phyloP scores from a whole-genome alignment of 1,139 yeast species.

The Candida freyschussii region DNA sequence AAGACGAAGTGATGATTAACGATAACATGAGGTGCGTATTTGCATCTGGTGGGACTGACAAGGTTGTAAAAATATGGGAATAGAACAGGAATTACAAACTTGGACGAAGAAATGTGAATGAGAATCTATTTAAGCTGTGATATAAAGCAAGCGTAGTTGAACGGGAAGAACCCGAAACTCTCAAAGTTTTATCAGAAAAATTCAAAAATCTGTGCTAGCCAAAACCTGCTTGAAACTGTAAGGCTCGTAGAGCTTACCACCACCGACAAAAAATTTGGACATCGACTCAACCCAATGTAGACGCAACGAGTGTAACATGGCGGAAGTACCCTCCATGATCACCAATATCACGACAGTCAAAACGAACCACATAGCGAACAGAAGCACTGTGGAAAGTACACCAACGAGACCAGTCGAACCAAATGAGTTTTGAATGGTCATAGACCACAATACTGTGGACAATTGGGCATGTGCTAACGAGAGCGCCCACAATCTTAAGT shows the following conservation, averaged over 20 bases:
- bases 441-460: constrained; percentile 90
- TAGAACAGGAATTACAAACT: constrained; percentile 6
- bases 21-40: constrained; percentile 49
- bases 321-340: constrained; percentile 97
- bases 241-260: constrained; percentile 85
- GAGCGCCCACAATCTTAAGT: constrained; percentile 93
- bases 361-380: constrained; percentile 94
- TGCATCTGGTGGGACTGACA: constrained; percentile 59
- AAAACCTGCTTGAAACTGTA: constrained; percentile 49
- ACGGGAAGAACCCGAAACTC: too few relatives aligned
- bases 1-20: constrained; percentile 22
- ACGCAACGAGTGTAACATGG: constrained; percentile 95
- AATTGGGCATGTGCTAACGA: constrained; percentile 97
- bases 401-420: constrained; percentile 68
- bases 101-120: constrained; percentile 1
- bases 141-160: too few relatives aligned
- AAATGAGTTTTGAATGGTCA: constrained; percentile 88
- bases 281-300: constrained; percentile 99
- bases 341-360: constrained; percentile 88
- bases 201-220: constrained; percentile 19
- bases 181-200: background rate
- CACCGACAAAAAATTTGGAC: constrained; percentile 97
- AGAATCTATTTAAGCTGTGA: constrained; percentile 1
- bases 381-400: constrained; percentile 62
- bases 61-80: constrained; percentile 47